These are phyloP conservation scores for Anastatica hierochuntica DNA, from an alignment of 345 rosid genomes.

Conservation along the genomic window DNA sequence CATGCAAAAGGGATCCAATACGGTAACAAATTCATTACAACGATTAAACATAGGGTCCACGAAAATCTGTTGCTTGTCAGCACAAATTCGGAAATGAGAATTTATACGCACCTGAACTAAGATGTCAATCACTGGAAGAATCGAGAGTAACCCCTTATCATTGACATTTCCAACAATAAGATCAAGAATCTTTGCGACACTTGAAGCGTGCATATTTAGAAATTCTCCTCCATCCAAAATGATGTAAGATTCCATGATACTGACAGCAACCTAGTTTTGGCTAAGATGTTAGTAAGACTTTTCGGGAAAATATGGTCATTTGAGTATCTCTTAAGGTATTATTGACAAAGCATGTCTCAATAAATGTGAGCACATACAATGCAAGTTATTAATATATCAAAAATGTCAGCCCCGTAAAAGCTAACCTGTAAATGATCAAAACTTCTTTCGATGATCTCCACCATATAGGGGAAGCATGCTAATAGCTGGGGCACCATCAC, in stretches of 20 bases:
- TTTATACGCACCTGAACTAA: slow-evolving; percentile 62
- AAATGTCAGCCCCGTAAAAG: not conserved
- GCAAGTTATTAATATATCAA: not conserved
- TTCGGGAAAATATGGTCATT: not conserved
- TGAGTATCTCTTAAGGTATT: not conserved
- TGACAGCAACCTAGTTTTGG: slow-evolving; percentile 62
- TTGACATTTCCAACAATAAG: slow-evolving; percentile 89
- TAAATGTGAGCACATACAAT: not conserved
- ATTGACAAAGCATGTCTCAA: not conserved
- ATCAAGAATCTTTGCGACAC: slow-evolving; percentile 82
- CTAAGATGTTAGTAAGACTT: slow-evolving; percentile 6
- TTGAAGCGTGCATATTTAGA: slow-evolving; percentile 68
- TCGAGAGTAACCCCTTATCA: slow-evolving; percentile 66
- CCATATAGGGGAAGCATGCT: slow-evolving; percentile 63
- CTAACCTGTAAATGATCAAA: slow-evolving; percentile 92
- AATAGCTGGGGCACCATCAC: slow-evolving; percentile 79
- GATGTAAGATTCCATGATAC: slow-evolving; percentile 67
- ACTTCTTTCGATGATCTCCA: slow-evolving; percentile 77
- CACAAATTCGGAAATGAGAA: no score
- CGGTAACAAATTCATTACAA: no score
- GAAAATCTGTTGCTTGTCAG: not conserved
- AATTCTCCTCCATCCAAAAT: slow-evolving; percentile 76
- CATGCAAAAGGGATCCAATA: no score
- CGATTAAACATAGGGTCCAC: no score
- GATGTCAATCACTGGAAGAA: slow-evolving; percentile 80